These are phyloP conservation scores for Grigorovia humatica DNA, from an alignment of 805 yeast genomes.

Conservation along the genomic window DNA sequence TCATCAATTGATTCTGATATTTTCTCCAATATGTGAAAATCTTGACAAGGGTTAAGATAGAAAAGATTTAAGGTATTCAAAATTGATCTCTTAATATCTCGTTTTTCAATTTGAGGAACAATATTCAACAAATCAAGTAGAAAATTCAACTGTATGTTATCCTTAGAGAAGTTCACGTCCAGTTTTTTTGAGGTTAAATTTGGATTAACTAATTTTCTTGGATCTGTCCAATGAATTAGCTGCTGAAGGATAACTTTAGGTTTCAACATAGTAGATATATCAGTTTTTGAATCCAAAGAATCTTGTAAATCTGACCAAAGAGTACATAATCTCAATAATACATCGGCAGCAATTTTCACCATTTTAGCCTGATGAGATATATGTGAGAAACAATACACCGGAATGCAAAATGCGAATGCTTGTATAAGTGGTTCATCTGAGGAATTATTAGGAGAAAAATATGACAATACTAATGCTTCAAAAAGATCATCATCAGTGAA, in stretches of 20 bases:
- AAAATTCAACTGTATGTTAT: constrained; percentile 46
- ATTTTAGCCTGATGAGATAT: constrained; percentile 58
- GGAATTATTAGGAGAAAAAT: constrained; percentile 60
- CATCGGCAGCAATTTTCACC: constrained; percentile 54
- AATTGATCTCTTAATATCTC: constrained; percentile 45
- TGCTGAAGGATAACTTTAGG: constrained; percentile 58
- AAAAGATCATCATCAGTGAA: constrained; percentile 60
- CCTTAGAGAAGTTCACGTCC: constrained; percentile 32
- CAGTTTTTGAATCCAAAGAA: constrained; percentile 24
- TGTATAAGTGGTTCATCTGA: constrained; percentile 62
- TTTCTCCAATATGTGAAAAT: constrained; percentile 18
- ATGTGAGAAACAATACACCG: constrained; percentile 77
- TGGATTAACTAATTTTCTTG: constrained; percentile 45
- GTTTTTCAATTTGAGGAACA: constrained; percentile 37
- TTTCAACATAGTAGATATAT: constrained; percentile 21
- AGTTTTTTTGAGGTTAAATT: constrained; percentile 13
- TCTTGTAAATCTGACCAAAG: constrained; percentile 31
- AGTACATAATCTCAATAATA: constrained; percentile 46
- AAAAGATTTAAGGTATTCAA: constrained; percentile 42
- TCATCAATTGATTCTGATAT: constrained; percentile 22
- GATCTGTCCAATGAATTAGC: constrained; percentile 78
- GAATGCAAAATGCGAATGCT: constrained; percentile 75
- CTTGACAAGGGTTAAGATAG: constrained; percentile 29
- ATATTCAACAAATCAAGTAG: constrained; percentile 44
- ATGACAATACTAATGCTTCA: constrained; percentile 60